Base-by-base conservation (phyloP, 169 alveolate species). In the Pseudocohnilembus persalinus region DNA sequence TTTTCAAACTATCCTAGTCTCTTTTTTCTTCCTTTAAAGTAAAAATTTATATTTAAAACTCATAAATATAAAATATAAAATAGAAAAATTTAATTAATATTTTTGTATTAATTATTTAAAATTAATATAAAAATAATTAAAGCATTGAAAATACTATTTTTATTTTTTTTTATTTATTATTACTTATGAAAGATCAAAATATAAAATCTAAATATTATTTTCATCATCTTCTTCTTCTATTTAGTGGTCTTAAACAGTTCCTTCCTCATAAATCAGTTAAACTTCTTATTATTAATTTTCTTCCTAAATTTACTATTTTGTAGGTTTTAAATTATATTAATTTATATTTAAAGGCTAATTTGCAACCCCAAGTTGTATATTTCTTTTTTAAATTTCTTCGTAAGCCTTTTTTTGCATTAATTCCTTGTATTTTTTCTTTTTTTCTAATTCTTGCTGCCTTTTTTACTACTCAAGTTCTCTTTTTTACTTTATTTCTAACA, bases 11-110 rank as follows among this genome's bases (percentile, higher is more conserved):
- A 32, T 88, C 88, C 28, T 32, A 30, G 31, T 85, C 92, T 77
- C 90, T 80, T 25, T 85, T 88, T 32, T 91, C 93, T 74, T 85
- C 89, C 16, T 88, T 88, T 11, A 49, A 49, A n/a, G n/a, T n/a
- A n/a, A n/a, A n/a, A n/a, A n/a, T n/a, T n/a, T n/a, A n/a, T n/a
- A n/a, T n/a, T n/a, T n/a, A n/a, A n/a, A n/a, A n/a, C n/a, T n/a
- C n/a, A n/a, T n/a, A n/a, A n/a, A n/a, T n/a, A n/a, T n/a, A n/a
- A n/a, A n/a, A n/a, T n/a, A n/a, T n/a, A n/a, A n/a, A n/a, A n/a
- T n/a, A n/a, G n/a, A n/a, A n/a, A n/a, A n/a, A n/a, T n/a, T n/a
- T n/a, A n/a, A n/a, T n/a, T n/a, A n/a, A n/a, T n/a, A n/a, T n/a
- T n/a, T n/a, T n/a, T n/a, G n/a, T n/a, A n/a, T n/a, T n/a, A n/a